Percentiles rank a stretch among this genome's conserved stretches.
Evolutionary conservation across 2,329 filamentous ascomycete genomes (phyloP).

Genomic region (Ceratocystis alfenasii): DNA sequence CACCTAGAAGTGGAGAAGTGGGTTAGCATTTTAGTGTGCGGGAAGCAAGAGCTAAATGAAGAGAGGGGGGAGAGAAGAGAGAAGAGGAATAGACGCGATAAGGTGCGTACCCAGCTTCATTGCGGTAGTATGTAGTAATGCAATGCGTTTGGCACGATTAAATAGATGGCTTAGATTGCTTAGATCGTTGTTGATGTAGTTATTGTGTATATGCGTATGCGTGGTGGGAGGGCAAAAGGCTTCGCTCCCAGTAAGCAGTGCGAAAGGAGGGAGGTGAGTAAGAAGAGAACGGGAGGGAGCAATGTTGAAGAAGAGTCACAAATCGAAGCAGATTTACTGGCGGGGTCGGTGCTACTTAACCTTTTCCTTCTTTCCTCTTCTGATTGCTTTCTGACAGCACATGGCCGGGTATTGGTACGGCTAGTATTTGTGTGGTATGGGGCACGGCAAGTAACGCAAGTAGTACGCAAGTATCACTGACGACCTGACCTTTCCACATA

Average conservation of each 20-base stretch:
- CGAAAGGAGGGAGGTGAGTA: not conserved
- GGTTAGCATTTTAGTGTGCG: not conserved
- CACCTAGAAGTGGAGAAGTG: not conserved
- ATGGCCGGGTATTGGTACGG: not conserved
- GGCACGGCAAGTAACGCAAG: not conserved
- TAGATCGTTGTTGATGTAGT: not conserved
- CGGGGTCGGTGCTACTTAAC: conserved; percentile 10
- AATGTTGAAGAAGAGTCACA: conserved; percentile 4
- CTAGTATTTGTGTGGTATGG: not conserved
- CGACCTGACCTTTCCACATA: not conserved
- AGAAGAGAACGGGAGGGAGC: not conserved
- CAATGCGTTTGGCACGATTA: not conserved
- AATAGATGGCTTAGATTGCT: not conserved
- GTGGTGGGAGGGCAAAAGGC: not conserved
- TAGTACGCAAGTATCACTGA: not conserved
- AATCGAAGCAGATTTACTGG: not conserved
- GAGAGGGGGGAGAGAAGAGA: not conserved
- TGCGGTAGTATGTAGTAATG: not conserved
- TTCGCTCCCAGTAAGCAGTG: not conserved
- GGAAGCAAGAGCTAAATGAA: not conserved
- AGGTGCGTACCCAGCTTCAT: conserved; percentile 3
- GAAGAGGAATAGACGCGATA: conserved; percentile 1
- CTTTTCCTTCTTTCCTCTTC: conserved; percentile 2
- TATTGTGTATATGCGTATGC: not conserved
- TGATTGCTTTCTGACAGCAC: conserved; percentile 2